Conservation (phyloP, 495 filamentous ascomycete species). For the Staphylotrichum longicolle region DNA sequence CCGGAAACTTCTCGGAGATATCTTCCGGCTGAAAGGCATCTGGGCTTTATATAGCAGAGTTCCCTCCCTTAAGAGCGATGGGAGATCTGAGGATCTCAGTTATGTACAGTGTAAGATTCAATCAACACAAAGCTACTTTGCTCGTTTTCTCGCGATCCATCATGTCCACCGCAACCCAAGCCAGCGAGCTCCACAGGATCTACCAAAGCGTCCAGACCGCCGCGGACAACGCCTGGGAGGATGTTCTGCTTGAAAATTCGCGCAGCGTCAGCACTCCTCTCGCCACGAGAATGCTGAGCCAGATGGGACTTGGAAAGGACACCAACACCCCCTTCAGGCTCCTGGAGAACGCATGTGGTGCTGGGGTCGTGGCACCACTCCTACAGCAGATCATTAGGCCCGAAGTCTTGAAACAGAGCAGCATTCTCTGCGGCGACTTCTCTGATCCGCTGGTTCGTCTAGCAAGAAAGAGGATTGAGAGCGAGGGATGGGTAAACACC, state of each 20-base stretch:
- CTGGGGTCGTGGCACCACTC: conserved; percentile 38
- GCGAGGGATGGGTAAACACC: conserved; percentile 36
- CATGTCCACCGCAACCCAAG: too few relatives aligned
- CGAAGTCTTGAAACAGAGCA: conserved; percentile 36
- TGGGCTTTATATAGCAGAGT: too few relatives aligned
- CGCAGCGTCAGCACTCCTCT: conserved; percentile 39
- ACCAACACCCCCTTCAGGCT: conserved; percentile 36
- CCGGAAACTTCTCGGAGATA: conserved; percentile 23
- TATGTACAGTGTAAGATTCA: too few relatives aligned
- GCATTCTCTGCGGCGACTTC: conserved; percentile 41
- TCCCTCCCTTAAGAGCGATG: too few relatives aligned
- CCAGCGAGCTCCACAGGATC: conserved; percentile 29
- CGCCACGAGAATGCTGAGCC: conserved; percentile 33
- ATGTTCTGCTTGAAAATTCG: conserved; percentile 29
- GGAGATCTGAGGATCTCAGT: too few relatives aligned
- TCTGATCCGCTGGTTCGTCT: conserved; percentile 32
- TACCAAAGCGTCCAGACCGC: conserved; percentile 25
- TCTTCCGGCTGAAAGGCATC: too few relatives aligned
- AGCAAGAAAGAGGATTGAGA: conserved; percentile 29
- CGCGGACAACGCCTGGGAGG: conserved; percentile 24
- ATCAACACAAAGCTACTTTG: too few relatives aligned
- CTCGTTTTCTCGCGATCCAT: too few relatives aligned
- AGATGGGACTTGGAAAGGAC: conserved; percentile 35
- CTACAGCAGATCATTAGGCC: conserved; percentile 33
- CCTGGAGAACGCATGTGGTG: conserved; percentile 45